Evolutionary conservation across 441 rosid species (phyloP).

Genomic region (Viola pubescens): DNA sequence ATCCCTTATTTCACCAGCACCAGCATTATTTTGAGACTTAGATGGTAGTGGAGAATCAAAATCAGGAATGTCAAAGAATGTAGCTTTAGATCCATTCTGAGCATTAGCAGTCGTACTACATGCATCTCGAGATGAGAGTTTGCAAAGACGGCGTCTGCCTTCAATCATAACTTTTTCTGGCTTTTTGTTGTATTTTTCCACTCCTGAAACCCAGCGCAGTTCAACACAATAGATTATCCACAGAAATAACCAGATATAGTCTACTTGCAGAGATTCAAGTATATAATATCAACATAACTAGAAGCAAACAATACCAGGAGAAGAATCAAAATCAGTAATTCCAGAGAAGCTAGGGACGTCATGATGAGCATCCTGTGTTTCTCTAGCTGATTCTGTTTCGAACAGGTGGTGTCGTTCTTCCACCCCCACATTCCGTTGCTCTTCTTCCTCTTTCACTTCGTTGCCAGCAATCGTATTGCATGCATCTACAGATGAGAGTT

Average conservation of each 20-base stretch:
- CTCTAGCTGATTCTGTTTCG: constrained; percentile 9
- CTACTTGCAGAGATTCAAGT: not conserved
- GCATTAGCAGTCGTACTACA: constrained; percentile 15
- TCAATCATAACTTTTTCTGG: constrained; percentile 44
- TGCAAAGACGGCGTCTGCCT: constrained; percentile 77
- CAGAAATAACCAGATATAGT: not conserved
- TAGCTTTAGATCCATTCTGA: constrained; percentile 24
- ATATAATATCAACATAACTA: no score
- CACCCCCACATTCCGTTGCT: constrained; percentile 20
- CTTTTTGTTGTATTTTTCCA: constrained; percentile 15
- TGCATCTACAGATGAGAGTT: constrained; percentile 21
- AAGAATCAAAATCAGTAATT: constrained; percentile 43
- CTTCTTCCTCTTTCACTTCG: constrained; percentile 20
- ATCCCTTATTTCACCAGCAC: constrained; percentile 58
- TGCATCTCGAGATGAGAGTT: constrained; percentile 34
- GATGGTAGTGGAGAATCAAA: constrained; percentile 58
- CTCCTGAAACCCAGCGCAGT: not conserved
- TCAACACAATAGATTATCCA: not conserved
- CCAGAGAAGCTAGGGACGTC: constrained; percentile 30
- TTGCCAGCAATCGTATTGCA: not conserved
- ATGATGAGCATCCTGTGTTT: not conserved
- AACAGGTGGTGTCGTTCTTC: constrained; percentile 25
- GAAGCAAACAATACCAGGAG: constrained; percentile 24
- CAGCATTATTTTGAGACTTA: constrained; percentile 20
- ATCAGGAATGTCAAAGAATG: constrained; percentile 43